These are phyloP conservation scores for Madurella mycetomatis DNA, from an alignment of 2,329 filamentous ascomycete genomes.

Conservation along the genomic window DNA sequence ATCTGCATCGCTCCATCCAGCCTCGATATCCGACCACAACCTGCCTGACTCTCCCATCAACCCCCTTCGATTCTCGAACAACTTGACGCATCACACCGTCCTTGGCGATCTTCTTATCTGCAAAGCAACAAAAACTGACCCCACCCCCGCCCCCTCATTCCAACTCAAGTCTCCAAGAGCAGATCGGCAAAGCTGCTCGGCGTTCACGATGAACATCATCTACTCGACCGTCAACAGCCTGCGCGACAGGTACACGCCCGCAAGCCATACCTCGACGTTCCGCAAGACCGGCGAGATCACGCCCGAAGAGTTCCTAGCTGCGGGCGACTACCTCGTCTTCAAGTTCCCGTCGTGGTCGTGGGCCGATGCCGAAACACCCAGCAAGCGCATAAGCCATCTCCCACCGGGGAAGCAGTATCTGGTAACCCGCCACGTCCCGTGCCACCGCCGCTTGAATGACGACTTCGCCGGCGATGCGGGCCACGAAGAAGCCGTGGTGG, in stretches of 20 bases:
- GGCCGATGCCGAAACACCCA: conserved; percentile 79
- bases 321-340: conserved; percentile 96
- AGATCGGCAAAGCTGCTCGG: neutral
- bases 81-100: neutral
- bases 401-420: conserved; percentile 91
- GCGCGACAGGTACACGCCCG: conserved; percentile 85
- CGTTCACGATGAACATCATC: conserved; percentile 71
- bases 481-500: conserved; percentile 79
- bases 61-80: neutral
- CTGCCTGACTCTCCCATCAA: neutral
- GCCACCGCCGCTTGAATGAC: conserved; percentile 84
- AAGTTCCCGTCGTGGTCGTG: conserved; percentile 99
- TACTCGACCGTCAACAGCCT: conserved; percentile 90
- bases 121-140: neutral
- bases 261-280: conserved; percentile 88
- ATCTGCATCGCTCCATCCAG: neutral
- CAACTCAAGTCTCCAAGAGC: no score
- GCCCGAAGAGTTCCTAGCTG: conserved; percentile 91
- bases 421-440: conserved; percentile 90
- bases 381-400: conserved; percentile 74
- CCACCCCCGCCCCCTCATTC: neutral
- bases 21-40: neutral
- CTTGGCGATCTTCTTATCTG: no score
- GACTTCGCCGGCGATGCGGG: conserved; percentile 88
- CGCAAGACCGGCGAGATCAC: conserved; percentile 92